Conservation (phyloP, 106 monocot genomes). For the Dendrobium catenatum region DNA sequence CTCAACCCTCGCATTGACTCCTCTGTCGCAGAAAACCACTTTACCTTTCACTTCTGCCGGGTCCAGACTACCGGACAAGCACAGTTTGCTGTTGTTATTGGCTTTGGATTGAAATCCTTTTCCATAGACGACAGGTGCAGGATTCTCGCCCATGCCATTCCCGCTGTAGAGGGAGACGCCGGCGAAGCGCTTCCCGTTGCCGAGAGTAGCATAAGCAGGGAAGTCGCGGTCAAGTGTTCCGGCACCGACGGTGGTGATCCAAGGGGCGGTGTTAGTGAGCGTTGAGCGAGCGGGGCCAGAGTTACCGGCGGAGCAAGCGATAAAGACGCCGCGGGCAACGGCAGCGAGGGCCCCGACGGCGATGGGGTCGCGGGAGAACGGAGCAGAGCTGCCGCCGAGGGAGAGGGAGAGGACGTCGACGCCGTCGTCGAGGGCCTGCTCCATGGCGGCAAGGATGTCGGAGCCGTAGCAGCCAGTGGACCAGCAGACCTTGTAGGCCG, state of each 20-base stretch:
- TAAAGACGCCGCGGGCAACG: slow-evolving; percentile 27
- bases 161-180: slow-evolving; percentile 55
- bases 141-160: slow-evolving; percentile 1
- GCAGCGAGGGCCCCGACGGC: slow-evolving; percentile 19
- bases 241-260: slow-evolving; percentile 43
- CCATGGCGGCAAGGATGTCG: slow-evolving; percentile 30
- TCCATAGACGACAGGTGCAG: slow-evolving; percentile 14
- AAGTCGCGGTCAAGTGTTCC: slow-evolving; percentile 30
- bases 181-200: slow-evolving; percentile 19
- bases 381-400: slow-evolving; percentile 19
- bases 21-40: slow-evolving; percentile 48
- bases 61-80: slow-evolving; percentile 36
- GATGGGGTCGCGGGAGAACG: slow-evolving; percentile 8
- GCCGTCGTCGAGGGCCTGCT: slow-evolving; percentile 24
- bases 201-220: slow-evolving; percentile 21
- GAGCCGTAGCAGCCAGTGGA: slow-evolving; percentile 20
- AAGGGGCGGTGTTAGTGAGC: slow-evolving; percentile 33
- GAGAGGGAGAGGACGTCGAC: slow-evolving; percentile 37
- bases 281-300: slow-evolving; percentile 25
- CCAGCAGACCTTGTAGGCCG: slow-evolving; percentile 39
- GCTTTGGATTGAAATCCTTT: neutral
- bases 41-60: slow-evolving; percentile 36
- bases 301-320: slow-evolving; percentile 31
- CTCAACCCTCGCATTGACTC: slow-evolving; percentile 49
- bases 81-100: slow-evolving; percentile 10